phyloP scores from a whole-genome alignment of 176 grass and related monocot genomes.

The Cenchrus americanus region DNA sequence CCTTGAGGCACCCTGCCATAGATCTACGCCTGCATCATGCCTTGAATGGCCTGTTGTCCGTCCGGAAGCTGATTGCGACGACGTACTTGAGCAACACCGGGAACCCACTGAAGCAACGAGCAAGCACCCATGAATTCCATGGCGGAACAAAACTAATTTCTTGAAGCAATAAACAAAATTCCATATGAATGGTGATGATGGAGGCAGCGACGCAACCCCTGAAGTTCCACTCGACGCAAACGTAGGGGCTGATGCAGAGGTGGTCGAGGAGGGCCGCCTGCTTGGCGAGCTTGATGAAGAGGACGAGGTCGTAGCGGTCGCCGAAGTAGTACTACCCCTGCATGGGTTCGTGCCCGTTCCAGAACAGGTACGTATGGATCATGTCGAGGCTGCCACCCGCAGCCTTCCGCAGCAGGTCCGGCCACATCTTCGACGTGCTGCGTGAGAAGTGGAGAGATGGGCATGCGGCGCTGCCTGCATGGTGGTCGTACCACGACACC shows the following conservation, averaged over 20 bases:
- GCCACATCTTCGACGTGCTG: conserved; percentile 99
- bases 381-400: conserved; percentile 92
- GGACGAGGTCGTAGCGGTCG: conserved; percentile 89
- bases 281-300: conserved; percentile 83
- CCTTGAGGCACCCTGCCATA: too few relatives aligned
- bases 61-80: conserved; percentile 83
- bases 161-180: too few relatives aligned
- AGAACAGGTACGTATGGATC: conserved; percentile 93
- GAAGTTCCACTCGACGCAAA: conserved; percentile 94
- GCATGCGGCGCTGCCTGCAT: conserved; percentile 63
- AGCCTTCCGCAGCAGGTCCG: conserved; percentile 90
- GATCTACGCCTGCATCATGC: conserved; percentile 60
- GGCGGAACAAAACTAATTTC: too few relatives aligned
- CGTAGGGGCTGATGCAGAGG: conserved; percentile 91
- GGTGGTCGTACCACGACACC: conserved; percentile 73
- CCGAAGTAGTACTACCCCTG: conserved; percentile 87
- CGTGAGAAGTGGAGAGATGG: conserved; percentile 99
- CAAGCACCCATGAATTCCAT: too few relatives aligned
- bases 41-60: conserved; percentile 94
- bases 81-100: conserved; percentile 98
- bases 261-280: conserved; percentile 86
- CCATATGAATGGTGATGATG: too few relatives aligned
- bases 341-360: conserved; percentile 91
- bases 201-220: conserved; percentile 8
- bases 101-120: conserved; percentile 54